These are phyloP conservation scores for Phaeosphaeriaceae sp. DNA, from an alignment of 2,329 filamentous ascomycete species.

Conservation along the genomic window DNA sequence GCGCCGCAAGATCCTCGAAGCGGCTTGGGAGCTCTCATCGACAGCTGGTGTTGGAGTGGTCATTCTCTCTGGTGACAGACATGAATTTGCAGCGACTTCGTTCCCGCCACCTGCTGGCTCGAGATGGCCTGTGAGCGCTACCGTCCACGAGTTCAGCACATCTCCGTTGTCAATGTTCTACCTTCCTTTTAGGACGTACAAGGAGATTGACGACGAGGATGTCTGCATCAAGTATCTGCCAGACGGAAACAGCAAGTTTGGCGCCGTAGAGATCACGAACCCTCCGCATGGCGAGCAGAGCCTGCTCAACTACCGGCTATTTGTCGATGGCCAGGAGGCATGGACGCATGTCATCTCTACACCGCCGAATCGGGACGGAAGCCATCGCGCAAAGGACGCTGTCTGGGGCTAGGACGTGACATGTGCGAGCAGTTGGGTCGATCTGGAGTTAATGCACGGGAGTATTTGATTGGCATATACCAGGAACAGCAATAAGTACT, in stretches of 20 bases:
- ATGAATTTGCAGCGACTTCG: constrained; percentile 92
- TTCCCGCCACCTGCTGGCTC: constrained; percentile 69
- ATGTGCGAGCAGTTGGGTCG: neutral
- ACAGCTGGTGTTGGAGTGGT: constrained; percentile 76
- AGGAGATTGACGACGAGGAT: constrained; percentile 81
- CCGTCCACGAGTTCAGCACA: constrained; percentile 88
- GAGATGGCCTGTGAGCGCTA: constrained; percentile 56
- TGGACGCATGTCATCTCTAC: constrained; percentile 69
- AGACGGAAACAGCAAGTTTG: constrained; percentile 88
- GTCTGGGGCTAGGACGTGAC: constrained; percentile 49
- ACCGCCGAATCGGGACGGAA: constrained; percentile 50
- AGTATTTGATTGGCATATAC: neutral
- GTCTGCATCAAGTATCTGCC: constrained; percentile 86
- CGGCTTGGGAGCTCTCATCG: constrained; percentile 87
- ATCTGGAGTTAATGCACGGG: neutral
- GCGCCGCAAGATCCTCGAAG: constrained; percentile 78
- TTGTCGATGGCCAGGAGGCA: constrained; percentile 77
- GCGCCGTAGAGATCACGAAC: constrained; percentile 78
- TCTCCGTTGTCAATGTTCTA: constrained; percentile 95
- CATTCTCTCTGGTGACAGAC: constrained; percentile 88
- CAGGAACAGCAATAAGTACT: neutral
- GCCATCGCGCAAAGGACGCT: constrained; percentile 53
- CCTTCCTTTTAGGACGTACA: constrained; percentile 82
- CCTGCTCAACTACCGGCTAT: constrained; percentile 80
- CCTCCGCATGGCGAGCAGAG: constrained; percentile 70